Evolutionary conservation across 2,329 filamentous ascomycete genomes (phyloP).

Genomic region (Mycosphaerella sp.): DNA sequence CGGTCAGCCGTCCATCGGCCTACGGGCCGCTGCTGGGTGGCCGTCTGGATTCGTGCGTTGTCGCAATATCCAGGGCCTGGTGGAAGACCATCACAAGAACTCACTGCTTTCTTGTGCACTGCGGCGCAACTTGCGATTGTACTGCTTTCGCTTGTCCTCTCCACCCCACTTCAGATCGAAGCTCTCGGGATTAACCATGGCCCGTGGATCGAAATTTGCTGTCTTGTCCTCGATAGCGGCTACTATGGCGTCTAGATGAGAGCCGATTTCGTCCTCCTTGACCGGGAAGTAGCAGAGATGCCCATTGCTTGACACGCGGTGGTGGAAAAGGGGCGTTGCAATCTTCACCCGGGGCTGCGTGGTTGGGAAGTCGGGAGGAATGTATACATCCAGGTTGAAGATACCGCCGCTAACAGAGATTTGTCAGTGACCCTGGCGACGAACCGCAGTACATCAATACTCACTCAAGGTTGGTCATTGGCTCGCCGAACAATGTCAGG

Average conservation of each 20-base stretch:
- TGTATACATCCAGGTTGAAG: constrained; percentile 69
- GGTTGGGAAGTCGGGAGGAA: constrained; percentile 80
- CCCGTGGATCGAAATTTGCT: constrained; percentile 83
- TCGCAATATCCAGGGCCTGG: neutral
- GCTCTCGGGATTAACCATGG: constrained; percentile 78
- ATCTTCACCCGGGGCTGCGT: constrained; percentile 81
- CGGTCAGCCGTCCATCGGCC: constrained; percentile 13
- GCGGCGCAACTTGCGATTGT: constrained; percentile 72
- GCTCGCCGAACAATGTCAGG: constrained; percentile 81
- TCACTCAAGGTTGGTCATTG: constrained; percentile 80
- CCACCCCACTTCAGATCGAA: constrained; percentile 81
- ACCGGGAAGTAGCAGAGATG: constrained; percentile 74
- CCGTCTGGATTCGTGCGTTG: neutral
- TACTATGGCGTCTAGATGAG: constrained; percentile 79
- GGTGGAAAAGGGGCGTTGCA: constrained; percentile 77
- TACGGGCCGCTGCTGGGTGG: neutral
- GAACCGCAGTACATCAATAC: neutral
- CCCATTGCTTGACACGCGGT: constrained; percentile 70
- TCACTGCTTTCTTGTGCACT: constrained; percentile 57
- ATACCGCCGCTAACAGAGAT: constrained; percentile 56
- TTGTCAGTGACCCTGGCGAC: neutral
- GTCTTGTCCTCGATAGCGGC: constrained; percentile 77
- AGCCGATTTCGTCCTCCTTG: constrained; percentile 66
- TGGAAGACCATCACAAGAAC: constrained; percentile 21
- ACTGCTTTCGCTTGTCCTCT: constrained; percentile 70